Base-by-base conservation (phyloP, 2,329 filamentous ascomycete species). In the Aspergillus bombycis region DNA sequence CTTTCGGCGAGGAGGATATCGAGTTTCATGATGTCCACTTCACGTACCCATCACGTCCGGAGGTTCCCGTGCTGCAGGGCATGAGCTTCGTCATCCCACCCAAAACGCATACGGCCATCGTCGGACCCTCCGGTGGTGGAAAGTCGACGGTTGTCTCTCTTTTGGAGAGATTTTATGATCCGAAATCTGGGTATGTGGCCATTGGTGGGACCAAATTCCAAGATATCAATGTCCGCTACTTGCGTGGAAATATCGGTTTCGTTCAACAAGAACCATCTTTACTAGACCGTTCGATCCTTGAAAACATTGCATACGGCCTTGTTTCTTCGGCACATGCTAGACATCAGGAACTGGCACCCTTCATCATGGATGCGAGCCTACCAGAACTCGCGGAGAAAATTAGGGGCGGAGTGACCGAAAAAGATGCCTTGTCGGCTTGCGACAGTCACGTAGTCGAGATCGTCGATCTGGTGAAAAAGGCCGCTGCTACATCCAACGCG, bases 181-280 rank as follows among this genome's bases (percentile, higher is more conserved):
- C 77, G 1, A 65, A 61, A 4, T 67, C 69, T 1, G 78, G 78
- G 3, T 57, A 67, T 10, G 68, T 80, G 7, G 46, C 65, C 0
- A 70, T 79, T n/a, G 77, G 72, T 5, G 70, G 63, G 1, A 68
- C 71, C 12, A 67, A 75, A 30, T 62, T 79, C 12, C 65, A 66
- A 1, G 65, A 73, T 2, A 57, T 80, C 19, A 79, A 79, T 61
- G 73, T 77, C 19, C 66, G 70, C n/a, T 71, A 72, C 16, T 64
- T 80, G 26, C 69, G 78, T 50, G 72, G 77, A 2, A 72, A 72
- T 28, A 76, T 77, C 38, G 73, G 76, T 32, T 72, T 78, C 7
- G 84, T 86, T 2, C 82, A 83, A 52, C 84, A 86, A 67, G 83
- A 86, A 56, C 82, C 84, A 1, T 80, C 79, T 10, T 75, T 86